Conservation (phyloP, 257 asterid genomes). For the Solanum medicagineum region DNA sequence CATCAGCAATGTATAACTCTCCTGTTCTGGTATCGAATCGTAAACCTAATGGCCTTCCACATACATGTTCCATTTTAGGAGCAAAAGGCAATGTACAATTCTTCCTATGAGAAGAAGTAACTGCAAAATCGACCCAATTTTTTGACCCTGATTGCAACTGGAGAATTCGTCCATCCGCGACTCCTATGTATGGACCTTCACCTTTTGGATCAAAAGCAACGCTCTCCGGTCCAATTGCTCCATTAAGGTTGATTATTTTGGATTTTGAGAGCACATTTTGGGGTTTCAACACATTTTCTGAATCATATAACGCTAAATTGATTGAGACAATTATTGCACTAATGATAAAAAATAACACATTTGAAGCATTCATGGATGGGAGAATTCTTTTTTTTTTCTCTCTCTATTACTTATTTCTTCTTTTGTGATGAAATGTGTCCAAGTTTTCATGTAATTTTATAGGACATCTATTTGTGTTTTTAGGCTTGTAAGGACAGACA, state of each 20-base stretch:
- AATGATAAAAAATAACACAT: not conserved
- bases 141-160: not conserved
- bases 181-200: slow-evolving; percentile 12
- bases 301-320: slow-evolving; percentile 18
- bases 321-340: slow-evolving; percentile 25
- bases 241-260: not conserved
- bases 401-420: not conserved
- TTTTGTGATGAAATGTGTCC: not conserved
- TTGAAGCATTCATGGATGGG: slow-evolving; percentile 17
- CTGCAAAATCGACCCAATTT: slow-evolving; percentile 6
- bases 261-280: slow-evolving; percentile 1
- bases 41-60: slow-evolving; percentile 67
- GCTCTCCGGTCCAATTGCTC: slow-evolving; percentile 5
- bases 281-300: slow-evolving; percentile 23
- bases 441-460: not conserved
- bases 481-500: not conserved
- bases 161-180: slow-evolving; percentile 13
- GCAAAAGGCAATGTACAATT: slow-evolving; percentile 31
- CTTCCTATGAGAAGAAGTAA: slow-evolving; percentile 16
- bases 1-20: slow-evolving; percentile 56
- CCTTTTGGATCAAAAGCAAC: slow-evolving; percentile 5
- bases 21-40: slow-evolving; percentile 40
- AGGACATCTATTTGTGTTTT: not conserved
- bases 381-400: not conserved
- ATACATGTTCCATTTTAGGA: slow-evolving; percentile 43